These are phyloP conservation scores for Lactarius pseudohatsudake DNA, from an alignment of 768 basidiomycete genomes.

Conservation along the genomic window DNA sequence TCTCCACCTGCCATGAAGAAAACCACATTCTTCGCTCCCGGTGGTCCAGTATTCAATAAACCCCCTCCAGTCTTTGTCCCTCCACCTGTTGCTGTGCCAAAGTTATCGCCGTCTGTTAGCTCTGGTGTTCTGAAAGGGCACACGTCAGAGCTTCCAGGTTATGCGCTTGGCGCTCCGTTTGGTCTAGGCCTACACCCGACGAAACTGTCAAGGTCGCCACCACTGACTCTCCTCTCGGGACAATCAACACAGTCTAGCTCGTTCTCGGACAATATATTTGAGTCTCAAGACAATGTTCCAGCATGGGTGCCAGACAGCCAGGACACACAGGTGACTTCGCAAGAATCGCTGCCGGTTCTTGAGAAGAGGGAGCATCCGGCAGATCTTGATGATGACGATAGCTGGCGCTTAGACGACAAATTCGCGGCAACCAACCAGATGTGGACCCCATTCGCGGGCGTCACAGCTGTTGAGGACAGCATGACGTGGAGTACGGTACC, in stretches of 20 bases:
- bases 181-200: conserved; percentile 43
- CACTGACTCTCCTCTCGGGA: conserved; percentile 39
- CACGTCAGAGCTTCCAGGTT: conserved; percentile 38
- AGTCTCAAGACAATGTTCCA: conserved; percentile 43
- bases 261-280: conserved; percentile 52
- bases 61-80: conserved; percentile 46
- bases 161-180: conserved; percentile 47
- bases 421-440: conserved; percentile 49
- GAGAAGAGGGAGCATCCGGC: conserved; percentile 34
- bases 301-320: conserved; percentile 63
- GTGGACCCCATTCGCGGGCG: conserved; percentile 57
- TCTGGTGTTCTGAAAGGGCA: conserved; percentile 34
- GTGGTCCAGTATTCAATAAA: conserved; percentile 61
- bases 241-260: conserved; percentile 58
- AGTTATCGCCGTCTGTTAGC: conserved; percentile 26
- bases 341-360: conserved; percentile 25
- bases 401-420: conserved; percentile 74
- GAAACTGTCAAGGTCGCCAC: conserved; percentile 29
- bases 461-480: conserved; percentile 56
- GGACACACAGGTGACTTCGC: conserved; percentile 51
- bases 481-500: conserved; percentile 75
- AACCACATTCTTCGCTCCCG: conserved; percentile 36
- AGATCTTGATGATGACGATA: conserved; percentile 61
- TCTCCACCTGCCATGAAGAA: conserved; percentile 26
- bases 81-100: conserved; percentile 40